These are phyloP conservation scores for Cryptosporidium ryanae DNA, from an alignment of 169 alveolate species.

Conservation along the genomic window DNA sequence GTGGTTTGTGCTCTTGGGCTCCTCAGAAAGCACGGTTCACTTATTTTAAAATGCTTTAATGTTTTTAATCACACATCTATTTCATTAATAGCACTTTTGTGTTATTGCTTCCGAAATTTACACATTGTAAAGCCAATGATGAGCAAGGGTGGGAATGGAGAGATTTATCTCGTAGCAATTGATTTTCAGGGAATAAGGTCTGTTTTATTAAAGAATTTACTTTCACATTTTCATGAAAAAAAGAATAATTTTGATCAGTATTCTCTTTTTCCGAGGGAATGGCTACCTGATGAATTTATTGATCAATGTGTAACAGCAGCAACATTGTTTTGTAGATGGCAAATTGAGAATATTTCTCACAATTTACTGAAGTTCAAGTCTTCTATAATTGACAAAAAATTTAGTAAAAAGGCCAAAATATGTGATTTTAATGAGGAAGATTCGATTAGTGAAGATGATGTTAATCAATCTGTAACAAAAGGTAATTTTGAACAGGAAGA, in stretches of 20 bases:
- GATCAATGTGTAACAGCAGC: conserved; percentile 82
- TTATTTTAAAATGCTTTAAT: conserved; percentile 81
- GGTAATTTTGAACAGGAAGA: neutral
- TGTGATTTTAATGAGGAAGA: neutral
- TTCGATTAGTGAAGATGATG: neutral
- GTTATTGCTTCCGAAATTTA: conserved; percentile 80
- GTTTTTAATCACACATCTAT: conserved; percentile 80
- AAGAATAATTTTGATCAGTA: conserved; percentile 70
- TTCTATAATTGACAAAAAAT: neutral
- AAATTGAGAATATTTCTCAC: conserved; percentile 75
- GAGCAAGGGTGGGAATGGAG: conserved; percentile 81
- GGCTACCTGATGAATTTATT: conserved; percentile 82
- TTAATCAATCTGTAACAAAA: neutral
- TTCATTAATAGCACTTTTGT: conserved; percentile 79
- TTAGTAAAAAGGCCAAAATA: conserved; percentile 5
- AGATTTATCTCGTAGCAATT: conserved; percentile 80
- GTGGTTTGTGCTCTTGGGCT: conserved; percentile 83
- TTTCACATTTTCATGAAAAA: conserved; percentile 75
- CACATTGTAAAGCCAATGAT: conserved; percentile 81
- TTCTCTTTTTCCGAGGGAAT: conserved; percentile 74
- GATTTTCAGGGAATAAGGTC: conserved; percentile 83
- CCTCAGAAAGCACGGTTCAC: conserved; percentile 81
- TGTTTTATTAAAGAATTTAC: conserved; percentile 79
- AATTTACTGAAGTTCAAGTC: conserved; percentile 62
- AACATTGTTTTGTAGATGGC: conserved; percentile 69